phyloP scores from a whole-genome alignment of 106 monocot genomes.

The Acanthochlamys bracteata region DNA sequence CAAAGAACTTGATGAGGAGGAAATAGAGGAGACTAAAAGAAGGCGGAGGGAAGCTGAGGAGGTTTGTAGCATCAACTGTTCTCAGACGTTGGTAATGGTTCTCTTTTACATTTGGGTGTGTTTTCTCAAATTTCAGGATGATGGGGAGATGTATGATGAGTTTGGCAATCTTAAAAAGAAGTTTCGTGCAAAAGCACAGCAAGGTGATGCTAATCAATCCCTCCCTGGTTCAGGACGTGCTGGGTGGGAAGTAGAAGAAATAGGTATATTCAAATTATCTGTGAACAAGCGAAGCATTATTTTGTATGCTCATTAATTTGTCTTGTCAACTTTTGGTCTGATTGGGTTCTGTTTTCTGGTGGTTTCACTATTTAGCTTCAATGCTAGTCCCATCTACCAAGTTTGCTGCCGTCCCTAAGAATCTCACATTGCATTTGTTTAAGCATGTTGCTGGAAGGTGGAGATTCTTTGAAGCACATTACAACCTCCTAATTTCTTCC shows the following conservation, averaged over 20 bases:
- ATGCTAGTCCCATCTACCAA: neutral
- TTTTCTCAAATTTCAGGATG: slow-evolving; percentile 48
- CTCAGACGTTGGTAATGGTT: neutral
- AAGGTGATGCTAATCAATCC: slow-evolving; percentile 39
- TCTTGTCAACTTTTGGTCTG: neutral
- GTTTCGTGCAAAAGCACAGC: slow-evolving; percentile 84
- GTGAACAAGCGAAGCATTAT: neutral
- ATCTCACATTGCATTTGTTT: too few species aligned
- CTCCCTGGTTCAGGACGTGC: slow-evolving; percentile 85
- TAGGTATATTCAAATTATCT: slow-evolving; percentile 43
- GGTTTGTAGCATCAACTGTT: slow-evolving; percentile 16
- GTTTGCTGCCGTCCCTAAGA: neutral
- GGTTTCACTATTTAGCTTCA: neutral
- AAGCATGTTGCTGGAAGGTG: too few species aligned
- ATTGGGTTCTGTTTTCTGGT: too few species aligned
- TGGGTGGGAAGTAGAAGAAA: slow-evolving; percentile 87
- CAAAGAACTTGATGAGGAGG: slow-evolving; percentile 98
- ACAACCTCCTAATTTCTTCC: neutral
- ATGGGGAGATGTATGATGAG: slow-evolving; percentile 98
- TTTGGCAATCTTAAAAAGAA: slow-evolving; percentile 99
- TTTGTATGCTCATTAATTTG: neutral
- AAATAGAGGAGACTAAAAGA: slow-evolving; percentile 84
- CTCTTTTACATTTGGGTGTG: neutral
- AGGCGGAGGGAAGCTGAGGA: slow-evolving; percentile 90
- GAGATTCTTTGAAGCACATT: neutral